Base-by-base conservation (phyloP, 2,329 filamentous ascomycete genomes). In the Arthrobotrys entomopaga region DNA sequence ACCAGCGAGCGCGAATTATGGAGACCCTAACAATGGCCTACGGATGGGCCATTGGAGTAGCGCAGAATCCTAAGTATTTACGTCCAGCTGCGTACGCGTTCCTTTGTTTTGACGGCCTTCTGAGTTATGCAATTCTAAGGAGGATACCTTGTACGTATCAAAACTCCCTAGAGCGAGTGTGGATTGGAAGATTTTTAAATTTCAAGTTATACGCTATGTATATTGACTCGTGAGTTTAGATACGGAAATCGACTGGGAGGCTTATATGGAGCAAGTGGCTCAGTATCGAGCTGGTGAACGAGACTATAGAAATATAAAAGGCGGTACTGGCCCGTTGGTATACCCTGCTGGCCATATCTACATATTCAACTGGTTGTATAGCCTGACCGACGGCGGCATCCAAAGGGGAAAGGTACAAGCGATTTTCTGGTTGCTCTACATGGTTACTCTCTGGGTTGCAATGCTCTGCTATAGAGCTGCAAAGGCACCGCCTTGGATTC, bases 171-270 rank as follows among this genome's bases (percentile, higher is more conserved):
- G 16, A n/a, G 42, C 42, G n/a, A n/a, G 42, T n/a, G 42, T 5
- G 13, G 42, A 46, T 46, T 19, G 42, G 10, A 22, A n/a, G n/a
- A 22, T 16, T 34, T 34, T n/a, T 54, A 2, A 49, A 29, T 38
- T n/a, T 72, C 19, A 56, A 34, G 29, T 8, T 5, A 34, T 34
- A 6, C 43, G 24, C 48, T 22, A 20, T 6, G 7, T 16, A 48
- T 53, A 20, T 49, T 64, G 19, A 64, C 48, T 13, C 8, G n/a
- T 20, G 22, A 29, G n/a, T 20, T 49, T 77, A 91, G 95, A 99
- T 81, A 99, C 95, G 49, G 95, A 99, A 82, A 99, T 99, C 80
- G 95, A 99, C 83, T 99, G 94, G 94, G 87, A 86, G 71, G 92
- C 95, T 0, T 99, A 99, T 82, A 98, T 99, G 93, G 87, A 97